A percentile compares a stretch with the other conserved stretches of the same genome.
These are phyloP conservation scores for Fusarium goolgardi DNA, from an alignment of 2,329 filamentous ascomycete species.

Conservation along the genomic window DNA sequence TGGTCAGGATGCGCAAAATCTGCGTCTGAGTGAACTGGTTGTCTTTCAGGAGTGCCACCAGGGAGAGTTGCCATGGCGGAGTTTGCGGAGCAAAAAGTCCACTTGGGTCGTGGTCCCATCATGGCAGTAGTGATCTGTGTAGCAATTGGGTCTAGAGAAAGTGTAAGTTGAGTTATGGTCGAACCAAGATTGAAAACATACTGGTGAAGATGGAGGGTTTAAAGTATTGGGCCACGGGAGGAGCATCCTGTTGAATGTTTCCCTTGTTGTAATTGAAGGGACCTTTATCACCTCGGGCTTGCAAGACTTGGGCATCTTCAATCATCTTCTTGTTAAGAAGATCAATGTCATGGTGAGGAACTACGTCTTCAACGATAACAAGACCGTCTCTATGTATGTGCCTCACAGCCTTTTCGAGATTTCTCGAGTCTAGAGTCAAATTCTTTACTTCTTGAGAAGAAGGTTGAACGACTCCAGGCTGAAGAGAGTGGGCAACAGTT, in stretches of 20 bases:
- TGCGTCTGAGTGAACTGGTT: constrained; percentile 70
- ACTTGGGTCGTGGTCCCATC: constrained; percentile 65
- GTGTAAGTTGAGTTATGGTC: neutral
- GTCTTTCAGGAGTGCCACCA: constrained; percentile 55
- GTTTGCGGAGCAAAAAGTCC: constrained; percentile 70
- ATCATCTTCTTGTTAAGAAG: constrained; percentile 69
- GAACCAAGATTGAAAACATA: constrained; percentile 45
- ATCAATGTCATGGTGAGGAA: constrained; percentile 64
- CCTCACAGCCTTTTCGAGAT: constrained; percentile 66
- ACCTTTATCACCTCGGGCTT: constrained; percentile 62
- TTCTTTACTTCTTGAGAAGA: constrained; percentile 56
- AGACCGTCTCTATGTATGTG: constrained; percentile 65
- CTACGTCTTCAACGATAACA: constrained; percentile 65
- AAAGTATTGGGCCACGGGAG: constrained; percentile 62
- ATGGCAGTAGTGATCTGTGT: constrained; percentile 66
- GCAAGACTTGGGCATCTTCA: constrained; percentile 64
- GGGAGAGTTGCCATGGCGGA: constrained; percentile 64
- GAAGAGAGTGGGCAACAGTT: constrained; percentile 5
- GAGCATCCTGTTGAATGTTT: constrained; percentile 71
- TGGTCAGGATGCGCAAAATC: constrained; percentile 66
- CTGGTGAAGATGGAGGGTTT: constrained; percentile 65
- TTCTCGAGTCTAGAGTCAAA: constrained; percentile 57
- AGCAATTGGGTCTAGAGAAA: constrained; percentile 62
- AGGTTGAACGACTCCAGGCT: constrained; percentile 47
- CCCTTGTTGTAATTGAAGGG: constrained; percentile 73